phyloP scores from a whole-genome alignment of 169 alveolate species.

The Plasmodium ovale region DNA sequence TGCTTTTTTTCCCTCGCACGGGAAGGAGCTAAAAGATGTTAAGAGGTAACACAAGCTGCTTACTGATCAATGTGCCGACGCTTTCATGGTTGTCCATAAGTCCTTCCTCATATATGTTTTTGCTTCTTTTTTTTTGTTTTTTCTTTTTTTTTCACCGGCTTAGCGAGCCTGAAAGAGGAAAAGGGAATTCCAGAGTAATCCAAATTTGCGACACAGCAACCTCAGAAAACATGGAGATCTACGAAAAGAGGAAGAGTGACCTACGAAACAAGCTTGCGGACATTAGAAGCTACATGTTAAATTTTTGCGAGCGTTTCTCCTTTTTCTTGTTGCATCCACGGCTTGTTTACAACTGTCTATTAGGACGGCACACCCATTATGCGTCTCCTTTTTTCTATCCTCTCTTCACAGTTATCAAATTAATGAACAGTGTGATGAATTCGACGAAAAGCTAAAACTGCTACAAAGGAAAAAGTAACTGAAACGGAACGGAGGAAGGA shows the following conservation, averaged over 20 bases:
- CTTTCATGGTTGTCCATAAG: too few species aligned
- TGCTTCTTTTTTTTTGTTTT: too few species aligned
- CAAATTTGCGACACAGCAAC: not conserved
- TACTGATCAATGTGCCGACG: too few species aligned
- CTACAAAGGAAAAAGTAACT: constrained; percentile 40
- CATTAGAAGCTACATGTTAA: constrained; percentile 49
- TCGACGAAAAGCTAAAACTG: constrained; percentile 32
- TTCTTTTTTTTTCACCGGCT: not conserved
- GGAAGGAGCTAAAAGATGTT: not conserved
- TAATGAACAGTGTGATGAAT: constrained; percentile 44
- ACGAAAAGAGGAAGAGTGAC: constrained; percentile 38
- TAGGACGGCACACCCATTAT: too few species aligned
- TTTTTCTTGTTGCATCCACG: not conserved
- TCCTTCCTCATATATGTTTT: too few species aligned
- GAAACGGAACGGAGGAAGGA: not conserved
- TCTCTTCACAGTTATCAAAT: constrained; percentile 44
- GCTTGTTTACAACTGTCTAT: not conserved
- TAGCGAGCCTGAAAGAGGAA: constrained; percentile 12
- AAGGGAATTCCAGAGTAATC: not conserved
- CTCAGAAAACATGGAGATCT: constrained; percentile 16
- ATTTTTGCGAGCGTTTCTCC: not conserved
- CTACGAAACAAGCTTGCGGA: constrained; percentile 25
- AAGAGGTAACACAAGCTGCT: too few species aligned
- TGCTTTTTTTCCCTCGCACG: not conserved
- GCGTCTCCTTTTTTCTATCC: not conserved